Base-by-base conservation (phyloP, 371 early-diverging fungal species). In the Mortierella sp. region DNA sequence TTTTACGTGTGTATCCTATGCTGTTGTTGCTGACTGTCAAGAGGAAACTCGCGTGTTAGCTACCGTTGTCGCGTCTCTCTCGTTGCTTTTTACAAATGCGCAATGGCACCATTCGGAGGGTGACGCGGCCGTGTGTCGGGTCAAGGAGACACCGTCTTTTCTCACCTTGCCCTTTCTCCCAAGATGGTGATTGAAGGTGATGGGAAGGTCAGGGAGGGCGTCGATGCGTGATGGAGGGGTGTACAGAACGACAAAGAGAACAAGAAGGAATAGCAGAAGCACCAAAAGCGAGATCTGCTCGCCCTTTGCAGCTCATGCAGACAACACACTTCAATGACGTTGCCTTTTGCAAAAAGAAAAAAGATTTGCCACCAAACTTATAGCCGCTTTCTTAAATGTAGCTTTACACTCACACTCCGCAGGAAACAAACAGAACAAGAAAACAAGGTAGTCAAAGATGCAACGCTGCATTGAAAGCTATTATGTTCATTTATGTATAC, bases 131-230 rank as follows among this genome's bases (percentile, higher is more conserved):
- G 19, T 59, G n/a, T 61, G 40, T 71, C 28, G 16, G 43, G 28
- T 28, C 34, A 67, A 31, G 13, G 37, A 40, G 64, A 21, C n/a
- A 21, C 10, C 48, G 43, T 40, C 26, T 31, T 64, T 67, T 44
- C 21, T 55, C 46, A 64, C 75, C 75, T 73, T 44, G 44, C 74
- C 59, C 31, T 21, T 31, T 53, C 28, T 44, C 34, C 61, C 19
- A 34, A 34, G 37, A 31, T 31, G 34, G 19, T 31, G 19, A 26
- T 43, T 28, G 51, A 51, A 1, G 19, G 19, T 67, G 57, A 69
- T 75, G 67, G 40, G n/a, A 34, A 43, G 74, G 37, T 55, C 26
- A 73, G 44, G 44, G 44, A 43, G 54, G 53, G 74, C 26, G 46
- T 48, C 72, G 50, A 6, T 72, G 21, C 53, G 34, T 46, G 71